These are phyloP conservation scores for Dendrobium huoshanense DNA, from an alignment of 106 monocot species.

Conservation along the genomic window DNA sequence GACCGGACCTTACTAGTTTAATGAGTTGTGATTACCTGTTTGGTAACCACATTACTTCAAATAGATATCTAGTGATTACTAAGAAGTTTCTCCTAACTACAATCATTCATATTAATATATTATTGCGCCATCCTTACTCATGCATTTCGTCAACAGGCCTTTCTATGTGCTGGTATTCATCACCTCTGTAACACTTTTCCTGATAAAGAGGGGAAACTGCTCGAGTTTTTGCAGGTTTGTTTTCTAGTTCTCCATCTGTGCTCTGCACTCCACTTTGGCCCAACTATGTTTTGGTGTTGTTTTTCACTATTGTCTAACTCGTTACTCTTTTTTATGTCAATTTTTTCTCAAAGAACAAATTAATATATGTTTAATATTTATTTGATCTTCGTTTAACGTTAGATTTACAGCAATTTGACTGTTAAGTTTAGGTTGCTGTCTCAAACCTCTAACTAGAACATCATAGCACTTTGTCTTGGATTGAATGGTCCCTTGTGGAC, in stretches of 20 bases:
- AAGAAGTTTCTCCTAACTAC: background rate
- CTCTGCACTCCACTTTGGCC: too few relatives aligned
- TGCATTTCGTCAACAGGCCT: background rate
- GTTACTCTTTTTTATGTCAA: too few relatives aligned
- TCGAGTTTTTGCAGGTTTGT: conserved; percentile 4
- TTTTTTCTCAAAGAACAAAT: too few relatives aligned
- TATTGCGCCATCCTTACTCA: background rate
- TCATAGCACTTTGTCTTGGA: too few relatives aligned
- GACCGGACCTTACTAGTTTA: background rate
- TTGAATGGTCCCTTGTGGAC: too few relatives aligned
- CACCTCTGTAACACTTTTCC: background rate
- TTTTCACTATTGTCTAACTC: too few relatives aligned
- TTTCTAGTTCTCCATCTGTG: background rate
- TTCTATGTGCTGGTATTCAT: conserved; percentile 4
- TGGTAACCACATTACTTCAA: background rate
- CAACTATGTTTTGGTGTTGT: too few relatives aligned
- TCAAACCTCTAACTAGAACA: too few relatives aligned
- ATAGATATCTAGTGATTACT: background rate
- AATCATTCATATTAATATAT: background rate
- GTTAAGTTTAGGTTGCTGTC: too few relatives aligned
- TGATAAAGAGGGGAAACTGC: conserved; percentile 2
- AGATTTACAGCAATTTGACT: too few relatives aligned
- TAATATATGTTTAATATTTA: too few relatives aligned
- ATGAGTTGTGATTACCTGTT: background rate
- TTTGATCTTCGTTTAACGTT: too few relatives aligned